phyloP scores from a whole-genome alignment of 2,329 filamentous ascomycete genomes.

The Pyrenochaeta sp. region DNA sequence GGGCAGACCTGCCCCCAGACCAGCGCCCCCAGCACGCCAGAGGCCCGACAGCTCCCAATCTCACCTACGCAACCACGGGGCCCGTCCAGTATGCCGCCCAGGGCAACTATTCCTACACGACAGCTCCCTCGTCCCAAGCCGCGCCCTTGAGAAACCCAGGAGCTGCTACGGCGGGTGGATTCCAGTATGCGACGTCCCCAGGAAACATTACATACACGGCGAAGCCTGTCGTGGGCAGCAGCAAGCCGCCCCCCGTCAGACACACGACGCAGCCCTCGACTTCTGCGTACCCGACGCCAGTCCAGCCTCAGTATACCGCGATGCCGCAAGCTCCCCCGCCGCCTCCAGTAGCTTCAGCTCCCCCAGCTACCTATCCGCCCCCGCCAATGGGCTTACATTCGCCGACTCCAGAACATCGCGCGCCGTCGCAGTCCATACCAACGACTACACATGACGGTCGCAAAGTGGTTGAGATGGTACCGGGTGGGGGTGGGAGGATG shows the following conservation, averaged over 20 bases:
- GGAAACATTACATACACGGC: constrained; percentile 54
- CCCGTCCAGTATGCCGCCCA: constrained; percentile 43
- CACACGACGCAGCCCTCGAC: constrained; percentile 34
- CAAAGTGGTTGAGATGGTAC: constrained; percentile 53
- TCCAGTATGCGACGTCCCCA: constrained; percentile 52
- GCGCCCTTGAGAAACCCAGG: constrained; percentile 30
- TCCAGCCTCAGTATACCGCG: constrained; percentile 26
- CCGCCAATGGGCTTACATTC: constrained; percentile 42
- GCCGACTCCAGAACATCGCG: constrained; percentile 33
- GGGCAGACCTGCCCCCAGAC: constrained; percentile 53
- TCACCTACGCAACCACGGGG: constrained; percentile 32
- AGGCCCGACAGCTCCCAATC: constrained; percentile 16
- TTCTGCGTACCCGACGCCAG: constrained; percentile 22
- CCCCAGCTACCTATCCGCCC: constrained; percentile 36
- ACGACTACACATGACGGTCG: constrained; percentile 36
- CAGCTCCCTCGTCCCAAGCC: constrained; percentile 29
- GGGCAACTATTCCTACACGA: constrained; percentile 35
- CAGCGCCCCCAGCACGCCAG: constrained; percentile 46
- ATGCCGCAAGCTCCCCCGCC: constrained; percentile 32
- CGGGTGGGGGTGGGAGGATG: constrained; percentile 39
- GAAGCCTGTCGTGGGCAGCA: constrained; percentile 40
- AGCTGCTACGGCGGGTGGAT: constrained; percentile 14
- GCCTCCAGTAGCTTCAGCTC: constrained; percentile 24
- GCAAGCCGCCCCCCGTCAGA: constrained; percentile 32
- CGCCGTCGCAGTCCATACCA: constrained; percentile 27